Percentiles rank a stretch among this genome's conserved stretches.
Conservation (phyloP, 345 rosid species). For the Schrenkiella parvula region DNA sequence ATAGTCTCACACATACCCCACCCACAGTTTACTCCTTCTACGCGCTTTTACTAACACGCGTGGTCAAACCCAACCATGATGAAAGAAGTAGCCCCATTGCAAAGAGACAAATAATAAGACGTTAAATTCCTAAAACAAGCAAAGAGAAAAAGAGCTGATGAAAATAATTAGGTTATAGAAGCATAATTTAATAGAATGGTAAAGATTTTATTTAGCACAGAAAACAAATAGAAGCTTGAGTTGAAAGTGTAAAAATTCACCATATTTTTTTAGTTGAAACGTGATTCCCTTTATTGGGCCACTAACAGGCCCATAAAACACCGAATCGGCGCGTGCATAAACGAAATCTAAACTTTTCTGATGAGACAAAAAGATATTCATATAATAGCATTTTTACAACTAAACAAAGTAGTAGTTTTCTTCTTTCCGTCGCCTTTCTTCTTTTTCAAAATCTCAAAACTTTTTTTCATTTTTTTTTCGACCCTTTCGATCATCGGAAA, state of each 20-base stretch:
- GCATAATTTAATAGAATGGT: too few relatives aligned
- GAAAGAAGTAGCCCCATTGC: too few relatives aligned
- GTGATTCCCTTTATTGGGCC: too few relatives aligned
- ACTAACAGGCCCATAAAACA: conserved; percentile 1
- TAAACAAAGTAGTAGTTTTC: neutral
- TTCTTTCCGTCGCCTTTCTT: neutral
- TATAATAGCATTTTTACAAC: neutral
- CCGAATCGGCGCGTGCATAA: conserved; percentile 2
- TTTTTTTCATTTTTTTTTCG: neutral
- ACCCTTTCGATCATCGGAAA: conserved; percentile 33
- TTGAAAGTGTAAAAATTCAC: too few relatives aligned
- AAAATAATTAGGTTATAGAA: too few relatives aligned
- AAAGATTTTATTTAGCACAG: too few relatives aligned
- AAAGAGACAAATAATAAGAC: too few relatives aligned
- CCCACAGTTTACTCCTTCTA: neutral
- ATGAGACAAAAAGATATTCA: neutral
- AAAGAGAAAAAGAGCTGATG: too few relatives aligned
- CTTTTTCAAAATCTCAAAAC: conserved; percentile 3
- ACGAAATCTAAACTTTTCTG: neutral
- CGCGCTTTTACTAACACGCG: neutral
- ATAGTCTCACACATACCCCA: neutral
- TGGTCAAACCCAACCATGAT: too few relatives aligned
- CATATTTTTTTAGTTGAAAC: too few relatives aligned
- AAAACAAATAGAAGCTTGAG: too few relatives aligned
- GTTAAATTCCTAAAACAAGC: too few relatives aligned